Conservation (phyloP, 306 rosid species). For the Astragalus membranaceus region DNA sequence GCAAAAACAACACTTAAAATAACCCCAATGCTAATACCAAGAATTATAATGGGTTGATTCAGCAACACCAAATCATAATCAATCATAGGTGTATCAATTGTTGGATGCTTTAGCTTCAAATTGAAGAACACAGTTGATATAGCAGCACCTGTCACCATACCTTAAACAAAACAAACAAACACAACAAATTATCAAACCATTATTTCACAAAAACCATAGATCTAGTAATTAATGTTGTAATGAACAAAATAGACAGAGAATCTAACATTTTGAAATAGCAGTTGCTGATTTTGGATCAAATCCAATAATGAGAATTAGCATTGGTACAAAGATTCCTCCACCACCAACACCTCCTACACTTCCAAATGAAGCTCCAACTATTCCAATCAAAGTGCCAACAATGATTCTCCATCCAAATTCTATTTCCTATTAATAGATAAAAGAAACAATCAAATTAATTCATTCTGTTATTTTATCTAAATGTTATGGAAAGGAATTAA, state of each 20-base stretch:
- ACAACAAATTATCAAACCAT: not conserved
- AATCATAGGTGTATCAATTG: slow-evolving; percentile 63
- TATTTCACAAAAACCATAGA: too few relatives aligned
- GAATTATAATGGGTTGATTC: slow-evolving; percentile 73
- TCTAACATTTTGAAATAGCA: slow-evolving; percentile 82
- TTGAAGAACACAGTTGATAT: slow-evolving; percentile 70
- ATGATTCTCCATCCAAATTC: slow-evolving; percentile 64
- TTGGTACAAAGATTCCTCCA: slow-evolving; percentile 91
- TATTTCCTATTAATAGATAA: slow-evolving; percentile 43
- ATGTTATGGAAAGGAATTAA: too few relatives aligned
- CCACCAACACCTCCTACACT: slow-evolving; percentile 97
- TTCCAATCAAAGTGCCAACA: slow-evolving; percentile 57
- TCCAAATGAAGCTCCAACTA: slow-evolving; percentile 77
- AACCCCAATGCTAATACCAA: slow-evolving; percentile 82
- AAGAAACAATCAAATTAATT: not conserved
- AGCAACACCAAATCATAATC: slow-evolving; percentile 71
- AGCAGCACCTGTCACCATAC: slow-evolving; percentile 90
- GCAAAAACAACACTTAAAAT: slow-evolving; percentile 74
- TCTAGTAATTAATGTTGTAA: too few relatives aligned
- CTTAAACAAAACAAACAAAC: slow-evolving; percentile 17
- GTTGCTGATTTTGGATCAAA: slow-evolving; percentile 85
- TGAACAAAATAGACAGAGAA: not conserved
- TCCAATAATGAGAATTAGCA: slow-evolving; percentile 70
- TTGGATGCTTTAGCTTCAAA: slow-evolving; percentile 65
- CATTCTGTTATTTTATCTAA: not conserved